Base-by-base conservation (phyloP, 139 green algal genomes). In the Chlamydomonas schloesseri region DNA sequence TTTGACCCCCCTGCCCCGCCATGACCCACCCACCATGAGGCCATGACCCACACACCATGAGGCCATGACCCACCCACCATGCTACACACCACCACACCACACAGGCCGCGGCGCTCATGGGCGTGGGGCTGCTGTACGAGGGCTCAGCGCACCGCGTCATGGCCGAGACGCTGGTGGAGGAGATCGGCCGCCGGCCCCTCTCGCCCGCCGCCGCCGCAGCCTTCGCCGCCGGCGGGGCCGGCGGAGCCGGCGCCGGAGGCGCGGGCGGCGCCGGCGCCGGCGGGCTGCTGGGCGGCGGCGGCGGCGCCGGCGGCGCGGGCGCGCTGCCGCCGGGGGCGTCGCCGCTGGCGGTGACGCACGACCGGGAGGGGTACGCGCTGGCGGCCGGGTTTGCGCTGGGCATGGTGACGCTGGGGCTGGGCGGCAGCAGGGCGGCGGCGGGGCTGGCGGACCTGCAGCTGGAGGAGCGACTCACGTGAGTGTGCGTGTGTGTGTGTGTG, bases 331-430 rank as follows among this genome's bases (percentile, higher is more conserved):
- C 47, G 47, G 80, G 42, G 33, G 57, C 75, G 24, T 82, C 75
- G 10, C 75, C 57, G 37, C 75, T 82, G 26, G 84, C 75, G 0
- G 91, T 95, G 65, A 92, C 90, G 15, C 84, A 92, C 23, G 93
- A 98, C 76, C 82, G 97, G 18, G 98, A 99, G 92, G 93, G 93
- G 0, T 99, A 99, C 77, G 93, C 96, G 6, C 91, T 99, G 29
- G 88, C 94, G 24, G 97, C 97, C 3, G 98, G 97, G 8, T 81
- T 98, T 33, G 98, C 94, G 11, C 95, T 99, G 60, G 98, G 97
- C 0, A 90, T 99, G 34, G 94, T 98, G 65, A 95, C 90, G 29
- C 88, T 99, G 37, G 97, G 95, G 34, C 90, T 86, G 69, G 97
- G 97, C 17, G 68, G 88, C 21, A 81, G 62, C 24, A 18, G 76